Evolutionary conservation across 2,329 filamentous ascomycete genomes (phyloP), one percentile per base, ranked within the genome.

Genomic region (Nemania sp.): DNA sequence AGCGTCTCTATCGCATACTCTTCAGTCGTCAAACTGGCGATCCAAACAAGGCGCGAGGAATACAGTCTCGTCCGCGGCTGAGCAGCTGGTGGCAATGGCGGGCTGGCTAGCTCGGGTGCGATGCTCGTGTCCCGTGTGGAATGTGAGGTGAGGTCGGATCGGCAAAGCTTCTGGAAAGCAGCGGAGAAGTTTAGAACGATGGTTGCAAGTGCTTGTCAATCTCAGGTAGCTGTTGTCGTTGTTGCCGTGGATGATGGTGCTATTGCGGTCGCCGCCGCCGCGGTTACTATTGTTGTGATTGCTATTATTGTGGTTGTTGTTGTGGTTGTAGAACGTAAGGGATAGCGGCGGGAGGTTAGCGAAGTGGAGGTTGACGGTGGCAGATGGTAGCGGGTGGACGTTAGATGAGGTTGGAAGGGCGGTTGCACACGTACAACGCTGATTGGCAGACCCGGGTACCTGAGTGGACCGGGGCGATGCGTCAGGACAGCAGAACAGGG

Each of bases 1-100:
- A n/a, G n/a, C n/a, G n/a, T 46, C 49, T 41, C 59, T 67, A 66
- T 59, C 57, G 61, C 65, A 67, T 66, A 42, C 60, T 62, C 60
- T 52, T 39, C 36, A 17, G 56, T 20, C 9, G 49, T 49, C 20
- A 44, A 42, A n/a, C n/a, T 20, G 17, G 34, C n/a, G 6, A 20
- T 20, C 22, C 7, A 19, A 41, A 51, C 19, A 23, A 45, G 36
- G 48, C 44, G 45, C 48, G 41, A 9, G 46, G 43, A 36, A 23
- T 8, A 43, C 34, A 30, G 30, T 34, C 17, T 39, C 14, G 26
- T 48, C 26, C 17, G 42, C 41, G 54, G 43, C 9, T 17, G 40
- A 30, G n/a, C 28, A 31, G 28, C 26, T 28, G 6, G n/a, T n/a
- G n/a, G n/a, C n/a, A n/a, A n/a, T n/a, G n/a, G n/a, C n/a, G n/a